A percentile compares a stretch with the other conserved stretches of the same genome.
Evolutionary conservation across 2,329 filamentous ascomycete genomes (phyloP).

Genomic region (Lachnellula arida): DNA sequence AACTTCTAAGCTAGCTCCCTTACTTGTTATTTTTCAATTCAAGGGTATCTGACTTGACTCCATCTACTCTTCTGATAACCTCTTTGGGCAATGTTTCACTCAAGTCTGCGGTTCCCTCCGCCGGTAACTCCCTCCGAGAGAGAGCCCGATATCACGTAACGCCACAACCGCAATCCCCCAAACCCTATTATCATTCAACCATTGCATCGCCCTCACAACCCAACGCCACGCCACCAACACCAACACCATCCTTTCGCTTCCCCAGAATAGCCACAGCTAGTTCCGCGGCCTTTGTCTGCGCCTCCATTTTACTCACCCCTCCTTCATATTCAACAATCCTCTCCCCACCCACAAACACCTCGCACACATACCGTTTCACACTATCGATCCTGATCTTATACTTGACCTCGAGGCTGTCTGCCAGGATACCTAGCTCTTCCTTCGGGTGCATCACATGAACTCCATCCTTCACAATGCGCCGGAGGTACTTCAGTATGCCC

Average conservation of each 20-base stretch:
- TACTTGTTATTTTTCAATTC: too few species aligned
- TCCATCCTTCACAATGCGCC: slow-evolving; percentile 52
- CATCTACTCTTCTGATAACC: neutral
- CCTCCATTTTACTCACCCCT: slow-evolving; percentile 47
- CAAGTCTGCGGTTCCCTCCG: neutral
- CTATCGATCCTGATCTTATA: slow-evolving; percentile 41
- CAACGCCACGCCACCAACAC: neutral
- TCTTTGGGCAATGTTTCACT: neutral
- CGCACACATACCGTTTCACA: slow-evolving; percentile 38
- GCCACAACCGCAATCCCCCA: neutral
- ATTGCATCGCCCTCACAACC: neutral
- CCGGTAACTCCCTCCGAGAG: neutral
- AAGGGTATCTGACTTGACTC: too few species aligned
- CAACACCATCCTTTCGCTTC: slow-evolving; percentile 2
- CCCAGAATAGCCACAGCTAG: slow-evolving; percentile 39
- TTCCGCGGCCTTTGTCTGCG: slow-evolving; percentile 51
- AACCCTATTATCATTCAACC: neutral
- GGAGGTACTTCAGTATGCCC: slow-evolving; percentile 61
- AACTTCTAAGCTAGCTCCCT: too few species aligned
- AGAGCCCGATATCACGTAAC: neutral
- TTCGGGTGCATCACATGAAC: slow-evolving; percentile 62
- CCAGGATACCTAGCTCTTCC: slow-evolving; percentile 60
- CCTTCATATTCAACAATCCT: slow-evolving; percentile 42
- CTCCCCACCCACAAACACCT: slow-evolving; percentile 44
- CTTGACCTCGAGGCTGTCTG: slow-evolving; percentile 45